Percentiles rank a stretch among this genome's conserved stretches.
These are phyloP conservation scores for Phytophthora sp. DNA, from an alignment of 352 stramenopile genomes.

Conservation along the genomic window DNA sequence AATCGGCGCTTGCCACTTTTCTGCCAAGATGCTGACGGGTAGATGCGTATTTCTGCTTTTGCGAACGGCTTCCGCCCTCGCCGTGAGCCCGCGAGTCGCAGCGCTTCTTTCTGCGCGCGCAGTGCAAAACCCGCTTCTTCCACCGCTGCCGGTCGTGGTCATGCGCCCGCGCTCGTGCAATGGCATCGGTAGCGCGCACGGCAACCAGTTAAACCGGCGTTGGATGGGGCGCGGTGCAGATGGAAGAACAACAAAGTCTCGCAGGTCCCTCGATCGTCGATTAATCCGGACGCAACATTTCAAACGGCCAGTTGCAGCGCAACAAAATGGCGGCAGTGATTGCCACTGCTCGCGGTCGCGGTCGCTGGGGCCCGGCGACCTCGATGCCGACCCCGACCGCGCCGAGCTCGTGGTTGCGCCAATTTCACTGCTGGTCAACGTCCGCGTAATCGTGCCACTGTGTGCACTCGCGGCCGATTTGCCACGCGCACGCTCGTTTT, in stretches of 20 bases:
- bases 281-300: neutral
- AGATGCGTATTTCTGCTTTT: conserved; percentile 24
- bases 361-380: too few species aligned
- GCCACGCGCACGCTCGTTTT: conserved; percentile 3
- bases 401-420: neutral
- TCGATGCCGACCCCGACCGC: too few species aligned
- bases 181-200: neutral
- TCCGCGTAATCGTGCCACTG: conserved; percentile 27
- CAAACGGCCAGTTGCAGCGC: too few species aligned
- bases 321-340: too few species aligned
- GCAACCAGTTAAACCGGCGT: neutral
- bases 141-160: too few species aligned
- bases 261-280: neutral
- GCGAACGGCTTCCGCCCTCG: conserved; percentile 3
- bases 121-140: too few species aligned
- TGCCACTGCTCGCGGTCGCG: neutral
- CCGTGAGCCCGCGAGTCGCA: neutral
- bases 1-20: neutral
- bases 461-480: conserved; percentile 12
- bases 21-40: conserved; percentile 1
- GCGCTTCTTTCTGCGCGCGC: neutral
- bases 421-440: neutral
- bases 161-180: too few species aligned
- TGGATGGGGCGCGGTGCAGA: conserved; percentile 6
- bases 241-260: neutral